A percentile compares a stretch with the other conserved stretches of the same genome.
Evolutionary conservation across 164 flowering plant genomes (phyloP).

Genomic region (Cinnamomum micranthum): DNA sequence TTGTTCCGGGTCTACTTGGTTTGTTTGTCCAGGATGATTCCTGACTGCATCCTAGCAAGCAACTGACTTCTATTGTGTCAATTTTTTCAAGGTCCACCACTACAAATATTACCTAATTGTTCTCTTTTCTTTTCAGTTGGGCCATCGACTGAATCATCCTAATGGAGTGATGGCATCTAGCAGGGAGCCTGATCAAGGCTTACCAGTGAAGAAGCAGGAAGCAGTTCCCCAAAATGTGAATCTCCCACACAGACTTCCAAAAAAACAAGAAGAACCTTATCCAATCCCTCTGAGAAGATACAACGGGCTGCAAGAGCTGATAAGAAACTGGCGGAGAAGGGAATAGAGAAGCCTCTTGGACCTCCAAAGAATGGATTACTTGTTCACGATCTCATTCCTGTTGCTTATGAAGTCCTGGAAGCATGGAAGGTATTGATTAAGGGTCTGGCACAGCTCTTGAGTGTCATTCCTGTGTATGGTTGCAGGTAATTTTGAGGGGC

Average conservation of each 20-base stretch:
- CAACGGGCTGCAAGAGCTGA: constrained; percentile 53
- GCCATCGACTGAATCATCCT: constrained; percentile 6
- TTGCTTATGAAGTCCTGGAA: constrained; percentile 75
- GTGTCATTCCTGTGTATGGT: constrained; percentile 84
- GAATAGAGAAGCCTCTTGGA: constrained; percentile 77
- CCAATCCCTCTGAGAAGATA: constrained; percentile 75
- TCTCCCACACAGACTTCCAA: constrained; percentile 64
- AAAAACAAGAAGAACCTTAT: constrained; percentile 82
- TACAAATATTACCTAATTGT: too few relatives aligned
- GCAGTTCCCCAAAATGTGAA: constrained; percentile 69
- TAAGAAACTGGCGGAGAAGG: constrained; percentile 74
- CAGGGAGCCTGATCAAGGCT: constrained; percentile 9
- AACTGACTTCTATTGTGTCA: background rate
- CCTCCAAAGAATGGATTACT: constrained; percentile 90
- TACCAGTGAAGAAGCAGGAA: constrained; percentile 21
- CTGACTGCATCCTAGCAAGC: too few relatives aligned
- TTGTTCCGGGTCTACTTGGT: background rate
- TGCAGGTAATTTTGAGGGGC: constrained; percentile 58
- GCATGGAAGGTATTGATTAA: constrained; percentile 79
- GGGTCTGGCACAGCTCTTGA: constrained; percentile 80
- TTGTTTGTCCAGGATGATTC: too few relatives aligned
- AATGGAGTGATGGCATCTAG: constrained; percentile 6
- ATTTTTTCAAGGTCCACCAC: too few relatives aligned
- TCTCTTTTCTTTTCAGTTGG: background rate
- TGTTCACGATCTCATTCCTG: constrained; percentile 73